Conservation (phyloP, 352 stramenopile species). For the Phytophthora hybrid region DNA sequence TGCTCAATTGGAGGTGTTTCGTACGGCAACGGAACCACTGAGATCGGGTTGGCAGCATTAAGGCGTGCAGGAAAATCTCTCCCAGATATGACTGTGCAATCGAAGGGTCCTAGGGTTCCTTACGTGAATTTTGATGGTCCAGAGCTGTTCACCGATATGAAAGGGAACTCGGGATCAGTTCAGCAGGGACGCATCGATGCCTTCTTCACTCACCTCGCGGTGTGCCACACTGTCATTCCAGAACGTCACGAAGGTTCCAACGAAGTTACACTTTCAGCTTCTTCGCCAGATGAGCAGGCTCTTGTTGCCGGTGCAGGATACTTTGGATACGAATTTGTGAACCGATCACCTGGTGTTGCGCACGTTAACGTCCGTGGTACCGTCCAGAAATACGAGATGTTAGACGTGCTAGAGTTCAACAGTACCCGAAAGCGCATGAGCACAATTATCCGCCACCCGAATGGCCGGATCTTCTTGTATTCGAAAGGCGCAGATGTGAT, state of each 20-base stretch:
- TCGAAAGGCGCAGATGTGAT: constrained; percentile 80
- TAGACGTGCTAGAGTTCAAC: constrained; percentile 94
- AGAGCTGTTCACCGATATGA: constrained; percentile 71
- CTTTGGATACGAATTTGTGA: constrained; percentile 84
- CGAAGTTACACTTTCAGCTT: constrained; percentile 72
- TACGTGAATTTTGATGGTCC: constrained; percentile 85
- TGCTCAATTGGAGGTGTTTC: constrained; percentile 92
- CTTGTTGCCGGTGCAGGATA: constrained; percentile 77
- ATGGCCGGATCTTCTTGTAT: constrained; percentile 71
- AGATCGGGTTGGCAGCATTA: constrained; percentile 79
- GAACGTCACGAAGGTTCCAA: constrained; percentile 89
- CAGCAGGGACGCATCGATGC: constrained; percentile 71
- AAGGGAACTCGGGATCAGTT: constrained; percentile 53
- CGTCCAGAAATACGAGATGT: constrained; percentile 70
- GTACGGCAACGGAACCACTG: constrained; percentile 89
- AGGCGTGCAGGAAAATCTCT: constrained; percentile 69
- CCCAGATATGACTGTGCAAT: constrained; percentile 37
- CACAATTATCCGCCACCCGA: constrained; percentile 81
- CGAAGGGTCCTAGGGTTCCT: constrained; percentile 44
- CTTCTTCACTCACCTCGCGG: constrained; percentile 88
- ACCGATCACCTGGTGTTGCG: constrained; percentile 62
- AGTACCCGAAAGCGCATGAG: constrained; percentile 95
- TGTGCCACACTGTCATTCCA: constrained; percentile 98
- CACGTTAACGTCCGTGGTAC: constrained; percentile 59
- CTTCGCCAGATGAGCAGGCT: constrained; percentile 90